phyloP scores from a whole-genome alignment of 192 early-diverging fungal species.

The Haplosporangium gracile region DNA sequence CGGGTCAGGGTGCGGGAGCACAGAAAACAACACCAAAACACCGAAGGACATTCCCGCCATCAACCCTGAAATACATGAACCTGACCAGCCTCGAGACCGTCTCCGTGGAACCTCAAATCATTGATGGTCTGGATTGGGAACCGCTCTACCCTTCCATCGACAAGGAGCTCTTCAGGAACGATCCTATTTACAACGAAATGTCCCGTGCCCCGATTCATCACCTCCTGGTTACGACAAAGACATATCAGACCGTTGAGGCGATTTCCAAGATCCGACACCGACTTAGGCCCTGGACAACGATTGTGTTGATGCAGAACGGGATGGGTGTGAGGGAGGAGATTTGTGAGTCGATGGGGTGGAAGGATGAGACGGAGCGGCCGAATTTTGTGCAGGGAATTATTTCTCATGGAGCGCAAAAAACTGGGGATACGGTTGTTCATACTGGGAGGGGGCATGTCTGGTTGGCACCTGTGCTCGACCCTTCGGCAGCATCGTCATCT shows the following conservation, averaged over 20 bases:
- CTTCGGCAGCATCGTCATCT: conserved; percentile 10
- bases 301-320: conserved; percentile 78
- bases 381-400: conserved; percentile 52
- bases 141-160: conserved; percentile 25
- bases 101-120: conserved; percentile 40
- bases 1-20: background rate
- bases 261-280: conserved; percentile 63
- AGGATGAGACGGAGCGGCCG: conserved; percentile 58
- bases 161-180: conserved; percentile 25
- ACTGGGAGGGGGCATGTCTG: conserved; percentile 68
- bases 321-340: conserved; percentile 72
- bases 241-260: conserved; percentile 70
- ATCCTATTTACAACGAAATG: conserved; percentile 42
- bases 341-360: conserved; percentile 59
- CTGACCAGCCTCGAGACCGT: conserved; percentile 14
- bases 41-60: conserved; percentile 17
- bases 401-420: conserved; percentile 57
- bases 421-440: conserved; percentile 65
- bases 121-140: conserved; percentile 58
- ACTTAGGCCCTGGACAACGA: conserved; percentile 61
- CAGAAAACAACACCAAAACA: background rate
- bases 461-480: conserved; percentile 55
- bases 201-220: conserved; percentile 60
- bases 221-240: conserved; percentile 75
- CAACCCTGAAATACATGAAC: conserved; percentile 52